Evolutionary conservation across 225 moss, liverwort and hornwort species (phyloP), one percentile per base, ranked within the genome.

Genomic region (Physcomitrium patens): DNA sequence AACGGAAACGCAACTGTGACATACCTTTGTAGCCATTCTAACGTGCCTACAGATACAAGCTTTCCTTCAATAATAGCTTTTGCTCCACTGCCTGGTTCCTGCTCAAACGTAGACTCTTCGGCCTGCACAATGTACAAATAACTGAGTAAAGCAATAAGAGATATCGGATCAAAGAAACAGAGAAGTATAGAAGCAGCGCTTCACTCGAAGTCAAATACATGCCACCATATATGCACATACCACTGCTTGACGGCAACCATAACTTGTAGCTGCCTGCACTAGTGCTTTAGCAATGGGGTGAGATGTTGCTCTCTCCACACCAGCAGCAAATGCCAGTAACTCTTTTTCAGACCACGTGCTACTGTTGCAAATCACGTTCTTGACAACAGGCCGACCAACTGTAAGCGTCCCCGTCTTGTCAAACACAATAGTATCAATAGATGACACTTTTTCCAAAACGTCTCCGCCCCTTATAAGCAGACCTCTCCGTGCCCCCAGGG

Each of bases 381-480:
- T 88, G 26, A 99, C 95, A 56, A 93, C 84, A 42, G 99, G 99
- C 80, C 90, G 86, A 47, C 99, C 99, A 27, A 89, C 69, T 12
- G 99, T 99, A 54, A 99, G 93, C 7, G 99, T 99, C 46, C 99
- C 99, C 52, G 99, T 99, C 82, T 95, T 99, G 73, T 99, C 99
- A 73, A 99, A 99, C 48, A 99, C 91, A 48, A 99, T 76, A 60
- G 89, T 90, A 68, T 93, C 91, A 41, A 99, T 70, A 7, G 86
- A 83, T 64, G 99, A 93, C 63, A 93, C 93, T 68, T 83, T 90
- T 77, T 99, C 95, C 81, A 99, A 67, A 65, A 99, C 89, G 74
- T 99, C 99, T 71, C 99, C 99, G 69, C 99, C 99, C 78, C 99
- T 86, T 59, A 99, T 95, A 24, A 99, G 93, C 63, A 99, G 85